Evolutionary conservation across 805 yeast species (phyloP), one percentile per base, ranked within the genome.

Genomic region (Starmera pachycereana): DNA sequence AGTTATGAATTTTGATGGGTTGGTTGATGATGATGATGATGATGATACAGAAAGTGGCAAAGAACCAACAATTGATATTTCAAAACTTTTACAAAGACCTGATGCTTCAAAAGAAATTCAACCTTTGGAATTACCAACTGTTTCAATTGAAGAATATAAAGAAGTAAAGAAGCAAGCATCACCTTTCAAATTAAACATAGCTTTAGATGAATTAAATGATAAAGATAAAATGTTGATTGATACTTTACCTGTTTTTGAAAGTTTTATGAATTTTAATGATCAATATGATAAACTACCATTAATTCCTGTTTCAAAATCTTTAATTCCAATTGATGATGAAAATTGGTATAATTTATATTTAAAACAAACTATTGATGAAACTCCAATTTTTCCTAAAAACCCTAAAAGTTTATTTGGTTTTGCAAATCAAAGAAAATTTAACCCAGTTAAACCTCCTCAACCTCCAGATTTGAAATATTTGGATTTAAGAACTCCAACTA

Each of bases 401-500:
- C 76, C 76, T 45, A 75, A 74, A 51, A 84, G 84, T 2, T 55
- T 78, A 12, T 79, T 79, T 41, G 59, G 59, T 12, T 52, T 53
- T 37, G 48, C 54, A 0, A 48, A 58, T 4, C 72, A 67, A 40
- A 72, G 82, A 53, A 66, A 81, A 37, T 72, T 74, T 44, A 80
- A 75, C 41, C 71, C 69, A 37, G 53, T 54, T 27, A 78, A 81
- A 46, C 97, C 98, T 0, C 98, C 98, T 6, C 72, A 74, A 38
- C 97, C 97, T 0, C 98, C 98, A 4, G 73, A 84, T 8, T 63
- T 85, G 43, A 78, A 81, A 51, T 84, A 86, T 53, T 64, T 92
- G 48, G 89, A 86, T 46, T 72, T 76, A 44, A 68, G 97, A 46
- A 80, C 90, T 2, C 97, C 97, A 4, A 87, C 97, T 0, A 84